Conservation (phyloP, 805 yeast genomes). For the Wickerhamomyces mucosus region DNA sequence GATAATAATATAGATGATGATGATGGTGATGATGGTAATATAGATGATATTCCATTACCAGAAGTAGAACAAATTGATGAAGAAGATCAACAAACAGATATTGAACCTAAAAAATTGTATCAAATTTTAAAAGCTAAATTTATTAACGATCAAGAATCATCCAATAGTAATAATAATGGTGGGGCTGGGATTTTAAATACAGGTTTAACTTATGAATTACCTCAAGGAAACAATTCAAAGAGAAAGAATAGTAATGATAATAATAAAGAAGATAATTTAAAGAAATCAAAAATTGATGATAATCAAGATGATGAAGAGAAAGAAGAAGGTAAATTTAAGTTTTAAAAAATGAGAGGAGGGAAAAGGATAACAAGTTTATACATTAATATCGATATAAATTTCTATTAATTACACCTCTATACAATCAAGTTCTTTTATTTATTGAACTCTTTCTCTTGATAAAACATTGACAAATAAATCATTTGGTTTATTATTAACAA, state of each 20-base stretch:
- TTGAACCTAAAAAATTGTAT: conserved; percentile 17
- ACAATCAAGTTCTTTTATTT: conserved; percentile 3
- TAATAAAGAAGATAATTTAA: not conserved
- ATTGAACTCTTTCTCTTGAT: conserved; percentile 55
- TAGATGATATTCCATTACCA: conserved; percentile 16
- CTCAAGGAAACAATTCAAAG: conserved; percentile 3
- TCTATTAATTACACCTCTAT: too few species aligned
- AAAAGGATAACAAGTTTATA: too few species aligned
- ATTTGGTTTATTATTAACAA: conserved; percentile 29
- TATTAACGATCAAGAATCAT: not conserved
- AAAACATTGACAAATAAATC: conserved; percentile 50
- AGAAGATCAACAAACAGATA: conserved; percentile 3
- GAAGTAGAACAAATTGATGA: conserved; percentile 7
- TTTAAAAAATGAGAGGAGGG: conserved; percentile 10
- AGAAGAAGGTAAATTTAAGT: conserved; percentile 18
- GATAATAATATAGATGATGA: conserved; percentile 11
- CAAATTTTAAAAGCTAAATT: conserved; percentile 16
- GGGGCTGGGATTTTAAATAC: conserved; percentile 12
- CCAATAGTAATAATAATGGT: too few species aligned
- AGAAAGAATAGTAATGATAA: conserved; percentile 4
- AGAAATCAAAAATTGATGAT: conserved; percentile 6
- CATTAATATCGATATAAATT: too few species aligned
- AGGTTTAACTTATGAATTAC: conserved; percentile 20
- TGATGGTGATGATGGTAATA: conserved; percentile 15
- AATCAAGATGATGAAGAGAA: conserved; percentile 17